Evolutionary conservation across 805 yeast species (phyloP), one percentile per base, ranked within the genome.

Genomic region (Wickerhamiella allomyrinae): DNA sequence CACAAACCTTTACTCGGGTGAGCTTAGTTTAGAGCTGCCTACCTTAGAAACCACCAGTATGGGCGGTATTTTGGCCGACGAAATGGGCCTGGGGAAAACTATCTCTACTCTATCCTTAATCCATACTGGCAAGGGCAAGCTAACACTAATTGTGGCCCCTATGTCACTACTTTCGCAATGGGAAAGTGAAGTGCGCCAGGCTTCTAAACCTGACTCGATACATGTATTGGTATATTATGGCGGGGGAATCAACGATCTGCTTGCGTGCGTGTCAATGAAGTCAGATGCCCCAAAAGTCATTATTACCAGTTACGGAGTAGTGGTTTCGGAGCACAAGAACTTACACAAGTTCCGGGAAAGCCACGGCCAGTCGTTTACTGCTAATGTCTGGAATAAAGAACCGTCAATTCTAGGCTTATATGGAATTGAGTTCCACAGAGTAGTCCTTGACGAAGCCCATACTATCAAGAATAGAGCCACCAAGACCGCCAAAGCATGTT

Each of bases 21-120:
- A 81, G 43, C 71, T 89, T 42, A 74, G 89, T 0, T 50, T 73
- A 13, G 69, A 71, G 19, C 74, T 71, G 46, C 96, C 95, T 1
- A 51, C 76, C 10, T 63, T 85, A 33, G 73, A 69, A 44, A 67
- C 77, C 1, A 54, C 70, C 15, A 69, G 78, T 39, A 67, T 68
- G 39, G 96, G 97, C 29, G 97, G 97, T 2, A 81, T 87, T 17
- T 62, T 87, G 13, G 94, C 96, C 0, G 97, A 87, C 62, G 97
- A 87, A 58, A 87, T 87, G 97, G 97, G 97, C 0, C 66, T 87
- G 7, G 97, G 97, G 34, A 87, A 87, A 56, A 87, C 97, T 0
- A 80, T 87, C 20, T 80, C 94, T 1, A 75, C 94, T 0, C 60
- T 85, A 41, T 71, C 95, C 0, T 61, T 89, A 39, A 67, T 87